Evolutionary conservation across 139 green algal species (phyloP), one percentile per base, ranked within the genome.

Genomic region (Prasinococcaceae sp.): DNA sequence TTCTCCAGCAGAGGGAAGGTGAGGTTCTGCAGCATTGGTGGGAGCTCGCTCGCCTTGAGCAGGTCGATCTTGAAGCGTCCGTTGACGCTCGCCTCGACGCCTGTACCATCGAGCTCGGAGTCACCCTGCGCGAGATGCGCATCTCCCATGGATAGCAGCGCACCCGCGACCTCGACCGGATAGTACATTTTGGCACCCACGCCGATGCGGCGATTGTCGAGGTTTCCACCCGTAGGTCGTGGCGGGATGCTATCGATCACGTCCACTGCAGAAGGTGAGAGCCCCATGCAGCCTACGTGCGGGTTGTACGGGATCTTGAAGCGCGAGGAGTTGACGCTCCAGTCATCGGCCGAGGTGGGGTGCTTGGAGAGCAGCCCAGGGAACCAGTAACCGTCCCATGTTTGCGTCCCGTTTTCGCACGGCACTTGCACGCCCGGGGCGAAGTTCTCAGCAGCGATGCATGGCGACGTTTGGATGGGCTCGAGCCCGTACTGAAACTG

Each of bases 281-380:
- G 27, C 2, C 71, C 71, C 14, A 84, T 81, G 67, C 77, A 81
- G 28, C 76, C 76, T 28, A 84, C 74, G 64, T 84, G 76, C 36
- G 79, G 57, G 53, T 82, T 82, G 42, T 62, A 33, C 0, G 67
- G 63, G 10, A 84, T 52, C 48, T 79, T 70, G 52, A 81, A 81
- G 12, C 12, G 12, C 47, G 72, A 76, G 32, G 70, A 68, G 14
- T 56, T 37, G 55, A 81, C 79, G 27, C 36, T 49, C 40, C 66
- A 65, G 56, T 82, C 55, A 54, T 79, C 69, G 14, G 65, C 81
- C n/a, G n/a, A n/a, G n/a, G n/a, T n/a, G 41, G 73, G 69, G 50
- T 81, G 74, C 19, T 55, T 26, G 2, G 66, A 81, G 29, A 83
- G 50, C 0, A 83, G 3, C 3, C 75, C 75, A 9, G 76, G 62